These are phyloP conservation scores for Diplosphaera chodatii DNA, from an alignment of 139 green algal species.

Conservation along the genomic window DNA sequence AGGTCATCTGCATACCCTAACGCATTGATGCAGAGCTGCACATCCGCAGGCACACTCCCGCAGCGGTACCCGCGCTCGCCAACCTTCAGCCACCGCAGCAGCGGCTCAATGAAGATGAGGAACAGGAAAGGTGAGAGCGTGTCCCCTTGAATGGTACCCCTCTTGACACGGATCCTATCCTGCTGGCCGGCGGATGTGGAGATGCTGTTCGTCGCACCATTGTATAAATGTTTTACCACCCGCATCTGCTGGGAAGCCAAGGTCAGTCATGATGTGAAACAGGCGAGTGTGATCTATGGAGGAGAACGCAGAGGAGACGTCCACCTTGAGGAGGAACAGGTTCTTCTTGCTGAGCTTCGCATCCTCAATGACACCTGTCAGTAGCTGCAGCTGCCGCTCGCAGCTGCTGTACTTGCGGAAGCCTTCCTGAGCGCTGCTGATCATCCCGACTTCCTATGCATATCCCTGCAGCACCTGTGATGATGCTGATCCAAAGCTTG, in stretches of 20 bases:
- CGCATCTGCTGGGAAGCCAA: conserved; percentile 28
- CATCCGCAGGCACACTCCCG: background rate
- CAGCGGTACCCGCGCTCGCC: conserved; percentile 7
- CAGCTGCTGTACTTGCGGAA: conserved; percentile 19
- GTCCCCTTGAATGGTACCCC: conserved; percentile 38
- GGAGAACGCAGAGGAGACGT: conserved; percentile 37
- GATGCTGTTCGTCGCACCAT: conserved; percentile 12
- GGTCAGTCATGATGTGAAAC: conserved; percentile 25
- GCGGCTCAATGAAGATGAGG: conserved; percentile 23
- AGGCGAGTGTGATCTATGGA: conserved; percentile 33
- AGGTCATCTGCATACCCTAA: conserved; percentile 8
- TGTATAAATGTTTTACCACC: conserved; percentile 34
- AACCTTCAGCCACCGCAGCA: conserved; percentile 20
- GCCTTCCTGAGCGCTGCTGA: conserved; percentile 26
- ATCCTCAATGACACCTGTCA: conserved; percentile 27
- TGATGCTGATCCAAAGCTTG: conserved; percentile 34
- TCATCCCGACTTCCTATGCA: conserved; percentile 6
- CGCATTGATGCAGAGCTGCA: background rate
- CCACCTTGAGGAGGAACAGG: conserved; percentile 21
- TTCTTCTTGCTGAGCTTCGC: conserved; percentile 8
- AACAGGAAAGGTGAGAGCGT: conserved; percentile 29
- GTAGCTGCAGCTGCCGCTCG: conserved; percentile 1
- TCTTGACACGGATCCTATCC: too few relatives aligned
- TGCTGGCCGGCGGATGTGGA: conserved; percentile 8
- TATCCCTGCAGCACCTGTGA: conserved; percentile 11